phyloP scores from a whole-genome alignment of 805 yeast species.

The Metschnikowia continentalis region DNA sequence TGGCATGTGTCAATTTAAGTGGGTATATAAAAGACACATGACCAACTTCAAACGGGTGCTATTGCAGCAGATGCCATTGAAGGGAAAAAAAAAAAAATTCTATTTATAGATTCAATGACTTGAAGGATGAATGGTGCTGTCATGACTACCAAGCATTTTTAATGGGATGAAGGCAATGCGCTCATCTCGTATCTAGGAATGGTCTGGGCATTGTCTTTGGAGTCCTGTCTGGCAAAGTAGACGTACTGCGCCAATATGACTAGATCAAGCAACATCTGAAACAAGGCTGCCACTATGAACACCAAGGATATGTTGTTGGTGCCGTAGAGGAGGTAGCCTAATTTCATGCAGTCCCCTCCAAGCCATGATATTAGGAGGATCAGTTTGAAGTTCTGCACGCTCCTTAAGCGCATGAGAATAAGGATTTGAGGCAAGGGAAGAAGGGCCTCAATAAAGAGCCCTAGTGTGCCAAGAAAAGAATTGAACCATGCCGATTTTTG shows the following conservation, averaged over 20 bases:
- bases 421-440: conserved; percentile 77
- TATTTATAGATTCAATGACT: too few species aligned
- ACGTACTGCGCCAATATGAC: conserved; percentile 70
- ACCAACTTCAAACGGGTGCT: too few species aligned
- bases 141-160: neutral
- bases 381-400: conserved; percentile 74
- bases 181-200: conserved; percentile 12
- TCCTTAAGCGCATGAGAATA: conserved; percentile 58
- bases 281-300: conserved; percentile 66
- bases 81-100: neutral
- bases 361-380: conserved; percentile 79
- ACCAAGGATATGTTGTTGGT: conserved; percentile 62
- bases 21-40: too few species aligned
- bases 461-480: conserved; percentile 53
- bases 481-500: conserved; percentile 37
- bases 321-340: conserved; percentile 70
- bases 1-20: too few species aligned
- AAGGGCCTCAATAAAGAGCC: conserved; percentile 67
- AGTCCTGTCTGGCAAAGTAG: conserved; percentile 44
- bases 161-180: neutral
- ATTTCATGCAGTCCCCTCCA: conserved; percentile 80
- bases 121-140: neutral
- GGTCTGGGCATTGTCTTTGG: neutral
- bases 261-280: conserved; percentile 73
- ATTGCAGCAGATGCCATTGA: too few species aligned